A percentile compares a stretch with the other conserved stretches of the same genome.
Evolutionary conservation across 495 filamentous ascomycete species (phyloP).

Genomic region (Annulohypoxylon maeteangense): DNA sequence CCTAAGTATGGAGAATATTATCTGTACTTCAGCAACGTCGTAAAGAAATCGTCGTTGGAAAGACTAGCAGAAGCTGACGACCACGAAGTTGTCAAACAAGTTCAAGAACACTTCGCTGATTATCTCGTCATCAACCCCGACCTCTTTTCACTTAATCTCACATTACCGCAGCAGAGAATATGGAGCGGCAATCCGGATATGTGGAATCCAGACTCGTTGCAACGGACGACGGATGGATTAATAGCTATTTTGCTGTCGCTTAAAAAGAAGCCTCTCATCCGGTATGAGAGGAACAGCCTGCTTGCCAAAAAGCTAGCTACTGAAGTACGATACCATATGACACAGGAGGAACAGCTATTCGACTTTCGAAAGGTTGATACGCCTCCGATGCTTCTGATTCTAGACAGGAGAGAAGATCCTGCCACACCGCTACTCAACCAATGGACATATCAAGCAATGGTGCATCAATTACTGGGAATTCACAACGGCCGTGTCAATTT

Average conservation of each 20-base stretch:
- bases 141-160: slow-evolving; percentile 83
- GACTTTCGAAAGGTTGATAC: slow-evolving; percentile 97
- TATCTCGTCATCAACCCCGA: slow-evolving; percentile 96
- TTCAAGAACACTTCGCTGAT: slow-evolving; percentile 96
- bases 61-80: slow-evolving; percentile 97
- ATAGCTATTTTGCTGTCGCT: slow-evolving; percentile 82
- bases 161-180: slow-evolving; percentile 77
- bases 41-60: slow-evolving; percentile 96
- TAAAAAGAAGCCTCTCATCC: slow-evolving; percentile 95
- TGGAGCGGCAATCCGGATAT: slow-evolving; percentile 83
- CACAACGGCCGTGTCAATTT: slow-evolving; percentile 91
- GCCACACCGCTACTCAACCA: slow-evolving; percentile 95
- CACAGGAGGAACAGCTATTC: slow-evolving; percentile 96
- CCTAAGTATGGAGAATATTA: slow-evolving; percentile 98
- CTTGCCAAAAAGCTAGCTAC: slow-evolving; percentile 92
- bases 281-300: slow-evolving; percentile 92
- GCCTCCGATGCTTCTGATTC: slow-evolving; percentile 87
- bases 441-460: slow-evolving; percentile 99
- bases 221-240: slow-evolving; percentile 86
- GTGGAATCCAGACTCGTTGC: slow-evolving; percentile 89
- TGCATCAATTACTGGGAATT: slow-evolving; percentile 94
- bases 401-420: slow-evolving; percentile 94
- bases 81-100: slow-evolving; percentile 90
- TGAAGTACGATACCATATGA: slow-evolving; percentile 90
- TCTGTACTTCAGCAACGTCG: slow-evolving; percentile 95